Evolutionary conservation across 805 yeast species (phyloP), one percentile per base, ranked within the genome.

Genomic region (Barnettozyma vustinii): DNA sequence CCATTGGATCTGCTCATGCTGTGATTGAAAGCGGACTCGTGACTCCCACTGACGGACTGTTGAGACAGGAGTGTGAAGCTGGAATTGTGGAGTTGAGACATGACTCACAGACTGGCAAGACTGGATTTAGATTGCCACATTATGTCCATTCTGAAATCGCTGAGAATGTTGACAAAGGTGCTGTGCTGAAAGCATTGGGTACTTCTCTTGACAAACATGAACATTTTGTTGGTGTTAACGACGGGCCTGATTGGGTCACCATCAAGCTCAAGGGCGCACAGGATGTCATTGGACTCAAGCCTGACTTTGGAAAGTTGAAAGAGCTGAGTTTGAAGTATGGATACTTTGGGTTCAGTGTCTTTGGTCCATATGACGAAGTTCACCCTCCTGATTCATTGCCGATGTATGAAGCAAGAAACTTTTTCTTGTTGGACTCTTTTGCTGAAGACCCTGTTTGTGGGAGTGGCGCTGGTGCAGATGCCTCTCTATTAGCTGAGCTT

Each of bases 401-500:
- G 16, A 21, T 13, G 39, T 66, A 61, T 49, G 76, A 71, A 53
- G 68, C 73, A 48, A 66, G 82, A 53, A 75, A 76, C 12, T 73
- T 76, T 57, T 71, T 72, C 3, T 72, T 75, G 1, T 44, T 27
- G 5, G 54, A 49, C 2, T 70, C 68, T 10, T 37, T 26, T 33
- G 25, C 42, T 15, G 82, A 77, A 51, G 82, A 77, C 56, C 81
- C 81, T 1, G 81, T 74, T 9, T 77, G 81, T 59, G 82, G 82
- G 2, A 68, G 75, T 51, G 81, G 81, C n/a, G 65, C 71, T 2
- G 63, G 63, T 13, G 64, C 72, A 1, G 56, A 66, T 32, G 61
- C 59, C 15, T 59, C 63, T 30, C 55, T 61, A 21, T 42, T 69
- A 39, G 61, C 68, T 40, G 60, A 59, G 2, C 30, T 52, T 2